Evolutionary conservation across 345 rosid genomes (phyloP), one percentile per base, ranked within the genome.

Genomic region (Populus euphratica): DNA sequence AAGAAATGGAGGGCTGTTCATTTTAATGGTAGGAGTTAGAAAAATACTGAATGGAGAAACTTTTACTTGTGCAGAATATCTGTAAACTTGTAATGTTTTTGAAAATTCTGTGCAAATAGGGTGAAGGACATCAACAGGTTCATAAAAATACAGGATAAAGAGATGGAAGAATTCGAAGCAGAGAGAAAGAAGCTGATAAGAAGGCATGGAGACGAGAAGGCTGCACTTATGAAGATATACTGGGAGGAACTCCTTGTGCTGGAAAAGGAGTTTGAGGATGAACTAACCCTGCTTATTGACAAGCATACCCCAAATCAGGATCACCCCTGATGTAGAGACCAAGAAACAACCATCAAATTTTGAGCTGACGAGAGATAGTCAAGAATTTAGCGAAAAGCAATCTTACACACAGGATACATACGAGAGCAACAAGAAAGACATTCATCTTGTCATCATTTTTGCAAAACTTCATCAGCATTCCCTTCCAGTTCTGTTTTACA

Each of bases 151-250:
- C 29, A 54, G 70, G 75, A 63, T 31, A 47, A 71, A 13, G 71
- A 78, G 36, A 71, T 77, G 64, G 65, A 71, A 16, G 76, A 77
- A 39, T 70, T 61, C 43, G 39, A 70, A 72, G 75, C 63, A 6
- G 72, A 71, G 52, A 71, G 71, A 71, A 20, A 71, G 49, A 72
- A 33, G 49, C 25, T 78, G 65, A 49, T 63, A 64, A 39, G 47
- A 72, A 35, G 36, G 12, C 56, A 63, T 49, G 63, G 44, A 47
- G 70, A 71, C 18, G 65, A 64, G 66, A 72, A 47, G 49, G 49
- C 71, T 78, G 44, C n/a, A 38, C 35, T 64, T 33, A 20, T 41
- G 70, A 71, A 64, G 47, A 78, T 18, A 41, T 65, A 47, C 7
- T 62, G 69, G 64, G 76, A 78, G 49, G 76, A 78, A 33, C 44